Percentiles rank a stretch among this genome's conserved stretches.
These are phyloP conservation scores for Schrenkiella parvula DNA, from an alignment of 345 rosid species.

Conservation along the genomic window DNA sequence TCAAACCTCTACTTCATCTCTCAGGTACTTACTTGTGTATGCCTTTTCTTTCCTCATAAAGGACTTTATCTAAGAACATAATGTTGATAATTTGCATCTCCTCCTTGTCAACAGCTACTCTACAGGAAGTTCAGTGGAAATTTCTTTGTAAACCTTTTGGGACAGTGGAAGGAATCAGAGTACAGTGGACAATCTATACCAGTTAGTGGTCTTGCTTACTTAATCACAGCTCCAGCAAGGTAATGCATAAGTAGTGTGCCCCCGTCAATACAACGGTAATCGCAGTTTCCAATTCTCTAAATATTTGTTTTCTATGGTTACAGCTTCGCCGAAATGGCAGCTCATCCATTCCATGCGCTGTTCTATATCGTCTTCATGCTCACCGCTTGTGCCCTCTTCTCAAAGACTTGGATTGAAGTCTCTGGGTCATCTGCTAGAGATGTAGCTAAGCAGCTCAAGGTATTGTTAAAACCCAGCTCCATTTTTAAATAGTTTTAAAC, in stretches of 20 bases:
- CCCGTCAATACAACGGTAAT: neutral
- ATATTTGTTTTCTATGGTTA: neutral
- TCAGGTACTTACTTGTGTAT: conserved; percentile 39
- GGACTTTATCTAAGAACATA: neutral
- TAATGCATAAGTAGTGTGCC: conserved; percentile 8
- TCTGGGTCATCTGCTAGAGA: conserved; percentile 79
- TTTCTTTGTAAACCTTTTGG: conserved; percentile 66
- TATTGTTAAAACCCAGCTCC: conserved; percentile 6
- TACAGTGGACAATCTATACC: conserved; percentile 71
- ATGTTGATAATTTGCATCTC: neutral
- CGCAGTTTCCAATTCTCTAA: neutral
- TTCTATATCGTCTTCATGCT: conserved; percentile 75
- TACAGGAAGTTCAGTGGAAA: conserved; percentile 64
- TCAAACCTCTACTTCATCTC: conserved; percentile 68
- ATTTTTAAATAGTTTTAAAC: neutral
- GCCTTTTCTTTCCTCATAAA: neutral
- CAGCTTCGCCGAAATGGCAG: conserved; percentile 73
- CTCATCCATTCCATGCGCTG: conserved; percentile 73
- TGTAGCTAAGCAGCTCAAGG: conserved; percentile 85
- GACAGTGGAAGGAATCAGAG: conserved; percentile 72
- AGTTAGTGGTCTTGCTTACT: conserved; percentile 70
- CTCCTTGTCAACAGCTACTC: conserved; percentile 44
- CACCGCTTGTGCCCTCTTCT: conserved; percentile 71
- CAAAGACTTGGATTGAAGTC: conserved; percentile 80
- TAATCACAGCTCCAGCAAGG: conserved; percentile 69